Evolutionary conservation across 2,329 filamentous ascomycete species (phyloP).

Genomic region (Fusarium palustre): DNA sequence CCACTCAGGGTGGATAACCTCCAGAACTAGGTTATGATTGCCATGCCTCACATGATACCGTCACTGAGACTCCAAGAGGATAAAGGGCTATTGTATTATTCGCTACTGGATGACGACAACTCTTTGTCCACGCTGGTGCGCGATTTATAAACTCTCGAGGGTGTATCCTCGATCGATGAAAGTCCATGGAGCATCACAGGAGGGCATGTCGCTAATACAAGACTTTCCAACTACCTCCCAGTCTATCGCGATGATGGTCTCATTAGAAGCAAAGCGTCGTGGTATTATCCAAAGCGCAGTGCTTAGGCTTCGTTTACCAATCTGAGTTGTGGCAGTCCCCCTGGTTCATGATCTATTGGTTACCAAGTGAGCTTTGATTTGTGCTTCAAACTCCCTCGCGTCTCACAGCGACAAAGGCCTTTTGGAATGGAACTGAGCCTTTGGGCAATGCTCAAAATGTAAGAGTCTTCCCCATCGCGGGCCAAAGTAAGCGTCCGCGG

Average conservation of each 20-base stretch:
- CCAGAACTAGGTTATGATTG: conserved; percentile 1
- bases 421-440: conserved; percentile 4
- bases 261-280: not conserved
- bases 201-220: not conserved
- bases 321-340: not conserved
- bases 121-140: not conserved
- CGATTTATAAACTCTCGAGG: not conserved
- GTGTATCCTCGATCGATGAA: not conserved
- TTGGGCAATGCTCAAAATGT: not conserved
- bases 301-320: conserved; percentile 10
- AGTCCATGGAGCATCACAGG: not conserved
- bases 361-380: conserved; percentile 39
- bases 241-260: not conserved
- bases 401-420: conserved; percentile 31
- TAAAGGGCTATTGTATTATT: not conserved
- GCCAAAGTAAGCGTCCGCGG: conserved; percentile 37
- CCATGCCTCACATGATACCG: not conserved
- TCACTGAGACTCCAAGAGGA: not conserved
- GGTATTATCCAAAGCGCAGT: not conserved
- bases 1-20: conserved; percentile 14
- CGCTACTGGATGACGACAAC: not conserved
- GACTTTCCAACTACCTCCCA: not conserved
- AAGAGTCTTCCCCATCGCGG: conserved; percentile 24
- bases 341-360: conserved; percentile 37
- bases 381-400: conserved; percentile 31